phyloP scores from a whole-genome alignment of 805 yeast genomes.

The Wickerhamiella hasegawae region DNA sequence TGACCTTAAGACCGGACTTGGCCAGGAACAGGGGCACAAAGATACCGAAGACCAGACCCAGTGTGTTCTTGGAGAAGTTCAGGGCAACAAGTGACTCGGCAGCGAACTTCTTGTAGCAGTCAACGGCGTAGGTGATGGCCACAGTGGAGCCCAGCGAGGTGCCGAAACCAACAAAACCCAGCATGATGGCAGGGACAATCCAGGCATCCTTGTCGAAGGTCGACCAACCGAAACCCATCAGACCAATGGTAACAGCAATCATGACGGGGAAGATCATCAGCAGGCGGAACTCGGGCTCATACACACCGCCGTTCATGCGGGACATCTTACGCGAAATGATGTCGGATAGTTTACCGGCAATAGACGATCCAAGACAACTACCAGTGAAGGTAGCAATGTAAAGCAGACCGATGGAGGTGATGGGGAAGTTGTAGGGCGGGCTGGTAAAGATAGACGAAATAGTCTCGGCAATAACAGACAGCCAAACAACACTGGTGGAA shows the following conservation, averaged over 20 bases:
- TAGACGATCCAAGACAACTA: slow-evolving; percentile 38
- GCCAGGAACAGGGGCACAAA: slow-evolving; percentile 35
- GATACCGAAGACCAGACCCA: slow-evolving; percentile 41
- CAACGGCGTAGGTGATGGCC: slow-evolving; percentile 43
- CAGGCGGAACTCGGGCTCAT: slow-evolving; percentile 48
- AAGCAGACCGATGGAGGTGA: slow-evolving; percentile 34
- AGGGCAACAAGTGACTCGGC: slow-evolving; percentile 42
- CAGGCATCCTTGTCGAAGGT: slow-evolving; percentile 30
- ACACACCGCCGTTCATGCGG: slow-evolving; percentile 33
- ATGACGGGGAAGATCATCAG: slow-evolving; percentile 37
- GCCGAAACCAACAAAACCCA: slow-evolving; percentile 43
- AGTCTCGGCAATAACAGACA: slow-evolving; percentile 43
- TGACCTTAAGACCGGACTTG: slow-evolving; percentile 27
- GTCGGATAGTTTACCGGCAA: slow-evolving; percentile 38
- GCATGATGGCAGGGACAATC: slow-evolving; percentile 42
- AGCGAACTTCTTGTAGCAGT: slow-evolving; percentile 40
- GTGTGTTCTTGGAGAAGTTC: slow-evolving; percentile 35
- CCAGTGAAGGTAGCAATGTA: slow-evolving; percentile 43
- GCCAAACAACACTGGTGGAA: slow-evolving; percentile 46
- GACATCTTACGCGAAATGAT: slow-evolving; percentile 30
- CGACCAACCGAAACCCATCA: slow-evolving; percentile 53
- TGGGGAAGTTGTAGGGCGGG: slow-evolving; percentile 30
- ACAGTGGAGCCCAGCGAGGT: slow-evolving; percentile 46
- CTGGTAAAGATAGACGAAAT: slow-evolving; percentile 33
- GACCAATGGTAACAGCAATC: slow-evolving; percentile 30